Base-by-base conservation (phyloP, 2,329 filamentous ascomycete species). In the Tympanopsis confertula region DNA sequence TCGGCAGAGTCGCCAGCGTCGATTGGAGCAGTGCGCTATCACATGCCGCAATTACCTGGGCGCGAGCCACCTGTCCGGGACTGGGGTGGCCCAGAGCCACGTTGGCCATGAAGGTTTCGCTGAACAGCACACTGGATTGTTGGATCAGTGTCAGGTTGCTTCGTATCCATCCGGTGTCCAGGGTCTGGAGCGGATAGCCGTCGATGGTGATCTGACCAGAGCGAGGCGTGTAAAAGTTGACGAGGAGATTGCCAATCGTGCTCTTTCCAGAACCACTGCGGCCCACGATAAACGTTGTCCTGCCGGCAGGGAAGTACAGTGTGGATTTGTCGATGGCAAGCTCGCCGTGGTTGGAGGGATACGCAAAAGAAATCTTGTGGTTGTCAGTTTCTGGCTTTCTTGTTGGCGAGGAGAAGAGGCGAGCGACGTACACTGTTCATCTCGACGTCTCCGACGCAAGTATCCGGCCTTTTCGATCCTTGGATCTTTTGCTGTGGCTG, bases 251-350 rank as follows among this genome's bases (percentile, higher is more conserved):
- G 1, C 82, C 79, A 1, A 96, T 52, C 0, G 89, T 96, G 47
- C 86, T 94, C 56, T 96, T 96, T 0, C 89, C 89, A 2, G 86
- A 94, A 1, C 91, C 91, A 50, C 86, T 94, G 48, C 71, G 73
- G 0, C 89, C 91, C 36, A 95, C 74, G 2, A 96, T 66, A 50
- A 91, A 95, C 0, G 78, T 86, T 3, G 81, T 76, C 43, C 83
- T 66, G 0, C 83, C 80, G 0, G 80, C 68, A 0, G 78, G 72
- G 40, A 96, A 89, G 45, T 68, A 71, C 42, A 95, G 69, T 0
- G 68, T 78, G 0, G 74, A 71, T 5, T 70, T 59, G 1, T 70
- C 57, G 7, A 95, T 64, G 2, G 80, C 78, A 0, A 58, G 52
- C n/a, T 71, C 68, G 2, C 69, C 58, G 0, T 73, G 73, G 35